Evolutionary conservation across 192 early-diverging fungal genomes (phyloP).

Genomic region (Geranomyces variabilis): DNA sequence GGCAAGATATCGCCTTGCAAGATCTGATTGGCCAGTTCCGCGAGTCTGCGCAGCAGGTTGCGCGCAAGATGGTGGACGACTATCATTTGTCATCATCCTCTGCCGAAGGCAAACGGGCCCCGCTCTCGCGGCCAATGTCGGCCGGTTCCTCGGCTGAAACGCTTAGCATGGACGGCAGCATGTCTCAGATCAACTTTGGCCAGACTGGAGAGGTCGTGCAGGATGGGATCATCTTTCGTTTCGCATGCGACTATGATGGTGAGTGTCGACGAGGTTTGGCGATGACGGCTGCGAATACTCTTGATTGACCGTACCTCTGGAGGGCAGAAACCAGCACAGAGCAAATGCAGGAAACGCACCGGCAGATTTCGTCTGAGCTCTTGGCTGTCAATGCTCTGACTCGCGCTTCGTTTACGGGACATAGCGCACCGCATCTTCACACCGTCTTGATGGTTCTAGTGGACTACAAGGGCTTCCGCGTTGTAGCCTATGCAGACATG

Average conservation of each 20-base stretch:
- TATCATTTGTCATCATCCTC: conserved; percentile 43
- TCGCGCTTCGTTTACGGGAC: conserved; percentile 29
- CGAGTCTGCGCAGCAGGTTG: conserved; percentile 47
- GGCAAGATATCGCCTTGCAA: conserved; percentile 51
- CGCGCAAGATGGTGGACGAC: conserved; percentile 52
- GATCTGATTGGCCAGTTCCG: conserved; percentile 57
- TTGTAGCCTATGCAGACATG: conserved; percentile 56
- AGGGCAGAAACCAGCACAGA: conserved; percentile 43
- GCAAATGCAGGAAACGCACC: conserved; percentile 38
- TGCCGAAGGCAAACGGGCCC: background rate
- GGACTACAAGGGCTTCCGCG: conserved; percentile 64
- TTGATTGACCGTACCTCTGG: background rate
- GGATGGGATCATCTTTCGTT: conserved; percentile 51
- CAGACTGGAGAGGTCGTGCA: conserved; percentile 25
- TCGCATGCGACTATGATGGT: conserved; percentile 55
- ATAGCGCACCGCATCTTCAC: conserved; percentile 38
- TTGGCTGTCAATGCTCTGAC: conserved; percentile 46
- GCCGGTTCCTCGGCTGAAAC: conserved; percentile 11
- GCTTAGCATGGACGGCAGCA: conserved; percentile 1
- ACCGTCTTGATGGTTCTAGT: conserved; percentile 54
- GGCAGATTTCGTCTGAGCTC: conserved; percentile 48
- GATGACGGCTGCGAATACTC: background rate
- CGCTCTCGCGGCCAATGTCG: conserved; percentile 3
- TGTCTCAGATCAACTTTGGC: background rate
- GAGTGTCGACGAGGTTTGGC: background rate